Conservation (phyloP, 768 basidiomycete species). For the Pulveroboletus sp. region DNA sequence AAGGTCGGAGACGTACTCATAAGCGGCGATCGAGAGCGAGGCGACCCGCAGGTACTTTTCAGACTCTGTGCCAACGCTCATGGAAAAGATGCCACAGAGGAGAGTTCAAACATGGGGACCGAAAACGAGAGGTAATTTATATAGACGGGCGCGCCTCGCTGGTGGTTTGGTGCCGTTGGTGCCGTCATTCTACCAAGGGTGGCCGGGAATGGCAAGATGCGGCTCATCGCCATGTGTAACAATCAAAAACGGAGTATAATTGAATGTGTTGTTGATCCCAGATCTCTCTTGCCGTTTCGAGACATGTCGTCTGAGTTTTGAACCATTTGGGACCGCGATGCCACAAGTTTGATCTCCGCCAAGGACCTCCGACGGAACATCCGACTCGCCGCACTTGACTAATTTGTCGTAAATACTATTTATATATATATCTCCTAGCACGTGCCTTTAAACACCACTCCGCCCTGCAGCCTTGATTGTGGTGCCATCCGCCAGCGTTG, state of each 20-base stretch:
- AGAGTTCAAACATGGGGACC: not conserved
- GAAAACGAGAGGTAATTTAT: slow-evolving; percentile 17
- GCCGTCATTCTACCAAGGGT: slow-evolving; percentile 15
- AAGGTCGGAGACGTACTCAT: slow-evolving; percentile 31
- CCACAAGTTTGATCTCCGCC: not conserved
- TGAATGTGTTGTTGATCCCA: not conserved
- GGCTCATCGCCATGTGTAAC: not conserved
- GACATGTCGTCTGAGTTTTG: not conserved
- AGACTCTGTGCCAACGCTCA: slow-evolving; percentile 21
- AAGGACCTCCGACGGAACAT: too few species aligned
- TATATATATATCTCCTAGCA: too few species aligned
- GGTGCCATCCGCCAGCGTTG: slow-evolving; percentile 39
- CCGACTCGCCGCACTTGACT: too few species aligned
- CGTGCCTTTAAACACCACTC: slow-evolving; percentile 46
- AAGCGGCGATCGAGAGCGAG: slow-evolving; percentile 36
- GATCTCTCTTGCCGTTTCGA: not conserved
- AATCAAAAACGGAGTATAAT: slow-evolving; percentile 7
- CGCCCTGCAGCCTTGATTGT: slow-evolving; percentile 65
- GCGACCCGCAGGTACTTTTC: slow-evolving; percentile 34
- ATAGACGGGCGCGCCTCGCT: slow-evolving; percentile 3
- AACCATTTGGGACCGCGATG: not conserved
- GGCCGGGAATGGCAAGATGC: slow-evolving; percentile 3
- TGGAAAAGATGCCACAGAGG: not conserved
- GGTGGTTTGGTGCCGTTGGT: slow-evolving; percentile 2
- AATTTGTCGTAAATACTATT: not conserved